phyloP scores from a whole-genome alignment of 2,329 filamentous ascomycete species.

The Lasiodiplodia gonubiensis region DNA sequence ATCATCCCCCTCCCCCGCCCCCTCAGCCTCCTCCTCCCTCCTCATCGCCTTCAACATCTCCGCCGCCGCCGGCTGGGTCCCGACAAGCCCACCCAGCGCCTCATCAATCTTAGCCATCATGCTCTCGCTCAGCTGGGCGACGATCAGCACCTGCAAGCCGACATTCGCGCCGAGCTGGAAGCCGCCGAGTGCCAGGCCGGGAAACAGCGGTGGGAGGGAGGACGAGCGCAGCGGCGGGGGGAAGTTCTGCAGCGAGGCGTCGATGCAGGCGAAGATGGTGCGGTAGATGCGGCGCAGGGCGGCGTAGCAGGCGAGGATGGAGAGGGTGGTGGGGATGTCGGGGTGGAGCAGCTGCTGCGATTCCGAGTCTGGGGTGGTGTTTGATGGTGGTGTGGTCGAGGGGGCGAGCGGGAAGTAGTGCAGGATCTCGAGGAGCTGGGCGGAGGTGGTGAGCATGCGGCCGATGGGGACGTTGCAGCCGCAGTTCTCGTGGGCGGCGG shows the following conservation, averaged over 20 bases:
- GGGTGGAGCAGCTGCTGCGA: neutral
- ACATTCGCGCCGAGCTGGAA: neutral
- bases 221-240: neutral
- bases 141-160: neutral
- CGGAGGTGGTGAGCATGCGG: neutral
- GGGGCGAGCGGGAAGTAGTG: neutral
- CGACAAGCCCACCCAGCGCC: neutral
- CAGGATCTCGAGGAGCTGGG: slow-evolving; percentile 1
- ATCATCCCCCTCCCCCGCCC: neutral
- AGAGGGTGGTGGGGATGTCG: slow-evolving; percentile 3
- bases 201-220: neutral
- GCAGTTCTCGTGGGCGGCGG: neutral
- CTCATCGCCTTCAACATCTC: neutral
- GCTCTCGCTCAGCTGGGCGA: neutral
- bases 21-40: neutral
- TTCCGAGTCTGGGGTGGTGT: neutral
- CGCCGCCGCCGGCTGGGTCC: neutral
- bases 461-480: slow-evolving; percentile 5
- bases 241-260: neutral
- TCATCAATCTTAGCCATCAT: neutral
- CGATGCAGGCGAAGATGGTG: slow-evolving; percentile 9
- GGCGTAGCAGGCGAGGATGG: slow-evolving; percentile 9
- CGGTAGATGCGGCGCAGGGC: neutral
- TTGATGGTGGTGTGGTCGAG: neutral
- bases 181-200: neutral